phyloP scores from a whole-genome alignment of 225 moss, liverwort and hornwort species.

The Sphagnum tenellum region DNA sequence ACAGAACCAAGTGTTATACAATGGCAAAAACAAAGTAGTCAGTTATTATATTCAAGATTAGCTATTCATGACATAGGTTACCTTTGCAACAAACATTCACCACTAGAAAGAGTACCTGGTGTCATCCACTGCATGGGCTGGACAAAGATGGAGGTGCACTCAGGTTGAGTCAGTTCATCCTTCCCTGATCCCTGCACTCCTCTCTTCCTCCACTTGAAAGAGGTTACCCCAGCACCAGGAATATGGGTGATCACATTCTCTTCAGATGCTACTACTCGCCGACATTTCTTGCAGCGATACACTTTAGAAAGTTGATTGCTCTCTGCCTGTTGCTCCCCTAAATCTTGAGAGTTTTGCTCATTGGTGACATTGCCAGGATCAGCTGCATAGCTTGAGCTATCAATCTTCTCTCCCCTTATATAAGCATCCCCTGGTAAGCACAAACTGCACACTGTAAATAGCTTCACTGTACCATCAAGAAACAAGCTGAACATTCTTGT shows the following conservation, averaged over 20 bases:
- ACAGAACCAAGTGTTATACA: too few relatives aligned
- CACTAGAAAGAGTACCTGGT: constrained; percentile 14
- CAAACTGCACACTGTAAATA: constrained; percentile 2
- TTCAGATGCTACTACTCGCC: constrained; percentile 52
- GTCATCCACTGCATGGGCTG: constrained; percentile 63
- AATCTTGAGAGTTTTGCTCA: constrained; percentile 16
- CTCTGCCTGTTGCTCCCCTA: constrained; percentile 13
- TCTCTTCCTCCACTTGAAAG: constrained; percentile 55
- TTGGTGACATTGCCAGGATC: constrained; percentile 41
- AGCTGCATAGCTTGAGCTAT: constrained; percentile 54
- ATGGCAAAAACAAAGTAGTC: too few relatives aligned
- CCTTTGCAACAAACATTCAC: too few relatives aligned
- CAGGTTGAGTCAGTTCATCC: constrained; percentile 26
- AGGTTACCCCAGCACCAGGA: constrained; percentile 53
- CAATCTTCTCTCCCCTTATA: constrained; percentile 66
- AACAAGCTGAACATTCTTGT: too few relatives aligned
- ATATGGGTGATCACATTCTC: constrained; percentile 63
- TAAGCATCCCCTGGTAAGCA: constrained; percentile 63
- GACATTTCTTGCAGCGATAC: constrained; percentile 56
- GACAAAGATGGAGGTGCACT: constrained; percentile 50
- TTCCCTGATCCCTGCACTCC: constrained; percentile 50
- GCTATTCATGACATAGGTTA: too few relatives aligned
- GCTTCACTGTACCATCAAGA: too few relatives aligned
- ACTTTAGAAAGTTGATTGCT: constrained; percentile 11
- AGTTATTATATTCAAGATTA: too few relatives aligned